Percentiles rank a stretch among this genome's conserved stretches.
Conservation (phyloP, 768 basidiomycete genomes). For the Psilocybe subaeruginosa region DNA sequence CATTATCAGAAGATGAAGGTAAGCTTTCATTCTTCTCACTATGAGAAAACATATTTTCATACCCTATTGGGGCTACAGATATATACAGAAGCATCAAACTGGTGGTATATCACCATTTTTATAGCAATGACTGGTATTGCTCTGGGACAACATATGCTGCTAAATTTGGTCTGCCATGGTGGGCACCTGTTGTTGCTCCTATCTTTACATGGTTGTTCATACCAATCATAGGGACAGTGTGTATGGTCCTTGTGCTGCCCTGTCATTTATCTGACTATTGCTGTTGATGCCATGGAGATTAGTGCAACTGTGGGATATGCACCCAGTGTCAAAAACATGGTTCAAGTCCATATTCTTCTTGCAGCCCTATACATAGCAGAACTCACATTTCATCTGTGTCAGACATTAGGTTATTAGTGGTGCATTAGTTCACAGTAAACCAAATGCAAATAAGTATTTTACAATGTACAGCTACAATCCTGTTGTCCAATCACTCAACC, state of each 20-base stretch:
- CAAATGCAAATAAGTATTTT: constrained; percentile 51
- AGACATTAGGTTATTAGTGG: constrained; percentile 47
- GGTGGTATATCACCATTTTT: constrained; percentile 37
- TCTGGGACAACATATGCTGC: constrained; percentile 37
- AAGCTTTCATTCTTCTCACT: too few species aligned
- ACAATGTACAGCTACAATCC: constrained; percentile 47
- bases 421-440: constrained; percentile 46
- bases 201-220: constrained; percentile 48
- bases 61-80: constrained; percentile 16
- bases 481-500: constrained; percentile 44
- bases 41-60: too few species aligned
- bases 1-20: constrained; percentile 43
- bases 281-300: neutral
- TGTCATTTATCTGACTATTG: neutral
- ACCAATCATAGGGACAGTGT: constrained; percentile 49
- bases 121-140: constrained; percentile 32
- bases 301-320: constrained; percentile 14
- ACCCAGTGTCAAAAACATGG: constrained; percentile 25
- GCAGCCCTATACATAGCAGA: neutral
- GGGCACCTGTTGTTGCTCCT: constrained; percentile 42
- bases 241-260: constrained; percentile 12
- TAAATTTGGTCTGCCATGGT: constrained; percentile 38
- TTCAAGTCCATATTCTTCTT: constrained; percentile 25
- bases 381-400: neutral
- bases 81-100: constrained; percentile 38